These are phyloP conservation scores for Aspergillus aculeatinus DNA, from an alignment of 2,329 filamentous ascomycete species.

Conservation along the genomic window DNA sequence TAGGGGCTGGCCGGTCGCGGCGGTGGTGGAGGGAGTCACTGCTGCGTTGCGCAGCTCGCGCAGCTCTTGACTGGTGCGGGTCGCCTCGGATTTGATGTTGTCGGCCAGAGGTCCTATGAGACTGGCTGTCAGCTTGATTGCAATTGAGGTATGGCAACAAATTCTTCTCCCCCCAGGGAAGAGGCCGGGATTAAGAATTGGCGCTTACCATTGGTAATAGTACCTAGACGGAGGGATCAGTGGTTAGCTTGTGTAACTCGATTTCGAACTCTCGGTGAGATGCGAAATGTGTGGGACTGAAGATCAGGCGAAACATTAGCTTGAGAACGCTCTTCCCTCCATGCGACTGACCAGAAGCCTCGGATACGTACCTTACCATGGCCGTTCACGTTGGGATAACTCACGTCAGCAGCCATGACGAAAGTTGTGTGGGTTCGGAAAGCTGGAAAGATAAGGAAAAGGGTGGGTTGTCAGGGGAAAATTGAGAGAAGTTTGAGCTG, in stretches of 20 bases:
- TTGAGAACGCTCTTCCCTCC: conserved; percentile 1
- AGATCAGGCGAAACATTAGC: conserved; percentile 1
- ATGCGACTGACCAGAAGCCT: background rate
- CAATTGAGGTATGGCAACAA: background rate
- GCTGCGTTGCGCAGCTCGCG: conserved; percentile 57
- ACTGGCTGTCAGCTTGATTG: conserved; percentile 19
- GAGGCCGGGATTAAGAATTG: background rate
- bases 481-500: background rate
- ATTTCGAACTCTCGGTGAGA: background rate
- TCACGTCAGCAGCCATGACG: conserved; percentile 37
- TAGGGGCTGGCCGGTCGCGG: conserved; percentile 61
- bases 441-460: conserved; percentile 15
- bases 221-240: conserved; percentile 2
- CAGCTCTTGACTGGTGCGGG: conserved; percentile 58
- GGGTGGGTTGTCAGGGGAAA: conserved; percentile 12
- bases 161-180: background rate
- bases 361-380: conserved; percentile 39
- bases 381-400: conserved; percentile 38
- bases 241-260: conserved; percentile 2
- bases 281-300: background rate
- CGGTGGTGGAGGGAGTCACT: conserved; percentile 53
- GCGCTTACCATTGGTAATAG: conserved; percentile 2
- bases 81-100: conserved; percentile 56
- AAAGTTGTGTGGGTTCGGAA: conserved; percentile 23
- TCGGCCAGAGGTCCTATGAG: conserved; percentile 55